A percentile compares a stretch with the other conserved stretches of the same genome.
phyloP scores from a whole-genome alignment of 768 basidiomycete genomes.

The Mycena pura region DNA sequence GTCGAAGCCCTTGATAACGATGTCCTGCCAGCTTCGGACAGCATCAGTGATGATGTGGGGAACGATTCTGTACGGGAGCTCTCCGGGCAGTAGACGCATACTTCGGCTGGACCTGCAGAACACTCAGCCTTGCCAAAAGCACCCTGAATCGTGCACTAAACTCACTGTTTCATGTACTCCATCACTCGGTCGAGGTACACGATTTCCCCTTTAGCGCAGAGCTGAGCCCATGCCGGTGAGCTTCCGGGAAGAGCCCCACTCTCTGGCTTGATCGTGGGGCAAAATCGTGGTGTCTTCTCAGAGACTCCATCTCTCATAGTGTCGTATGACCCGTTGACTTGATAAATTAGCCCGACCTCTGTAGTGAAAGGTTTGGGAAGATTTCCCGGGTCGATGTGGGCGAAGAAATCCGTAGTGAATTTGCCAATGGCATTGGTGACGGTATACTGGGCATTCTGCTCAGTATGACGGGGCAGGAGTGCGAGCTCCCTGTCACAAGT shows the following conservation, averaged over 20 bases:
- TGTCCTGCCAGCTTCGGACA: conserved; percentile 2
- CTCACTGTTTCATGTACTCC: conserved; percentile 1
- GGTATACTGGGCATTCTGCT: background rate
- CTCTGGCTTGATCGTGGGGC: background rate
- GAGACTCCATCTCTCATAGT: conserved; percentile 2
- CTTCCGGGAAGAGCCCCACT: background rate
- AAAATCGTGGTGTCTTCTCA: conserved; percentile 6
- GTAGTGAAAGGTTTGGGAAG: conserved; percentile 8
- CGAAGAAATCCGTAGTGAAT: conserved; percentile 1
- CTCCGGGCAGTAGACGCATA: conserved; percentile 6
- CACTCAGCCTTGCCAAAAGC: background rate
- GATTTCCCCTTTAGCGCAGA: conserved; percentile 10
- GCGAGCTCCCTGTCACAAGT: background rate
- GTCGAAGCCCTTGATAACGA: background rate
- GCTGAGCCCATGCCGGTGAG: conserved; percentile 11
- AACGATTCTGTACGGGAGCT: conserved; percentile 13
- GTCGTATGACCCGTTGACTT: conserved; percentile 11
- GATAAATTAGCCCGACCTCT: conserved; percentile 4
- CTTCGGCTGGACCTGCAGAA: conserved; percentile 1
- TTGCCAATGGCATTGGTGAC: background rate
- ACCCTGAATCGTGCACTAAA: background rate
- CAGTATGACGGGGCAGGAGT: background rate
- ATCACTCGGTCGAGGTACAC: conserved; percentile 11
- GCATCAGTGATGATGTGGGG: conserved; percentile 5
- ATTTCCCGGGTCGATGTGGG: conserved; percentile 12